phyloP scores from a whole-genome alignment of 192 early-diverging fungal species.

The Gaertneriomyces sp. region DNA sequence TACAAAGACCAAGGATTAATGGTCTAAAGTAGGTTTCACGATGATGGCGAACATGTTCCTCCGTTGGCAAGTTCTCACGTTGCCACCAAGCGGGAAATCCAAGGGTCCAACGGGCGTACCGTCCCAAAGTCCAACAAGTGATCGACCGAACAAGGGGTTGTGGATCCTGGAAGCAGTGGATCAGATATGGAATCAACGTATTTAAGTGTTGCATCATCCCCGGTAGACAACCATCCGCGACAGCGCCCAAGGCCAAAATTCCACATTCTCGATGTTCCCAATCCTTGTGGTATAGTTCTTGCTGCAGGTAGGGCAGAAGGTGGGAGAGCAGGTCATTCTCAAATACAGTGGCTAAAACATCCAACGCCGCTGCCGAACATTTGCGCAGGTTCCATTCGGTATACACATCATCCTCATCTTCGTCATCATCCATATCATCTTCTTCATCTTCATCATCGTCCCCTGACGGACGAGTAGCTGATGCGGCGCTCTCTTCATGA shows the following conservation, averaged over 20 bases:
- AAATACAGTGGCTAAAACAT: conserved; percentile 87
- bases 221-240: conserved; percentile 89
- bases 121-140: conserved; percentile 97
- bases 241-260: conserved; percentile 94
- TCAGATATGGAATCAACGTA: conserved; percentile 80
- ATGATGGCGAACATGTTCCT: conserved; percentile 42
- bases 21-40: conserved; percentile 78
- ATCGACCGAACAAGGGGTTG: conserved; percentile 93
- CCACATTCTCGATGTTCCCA: conserved; percentile 94
- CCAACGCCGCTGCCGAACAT: conserved; percentile 94
- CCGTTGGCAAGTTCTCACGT: conserved; percentile 42
- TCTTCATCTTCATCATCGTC: conserved; percentile 57
- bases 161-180: conserved; percentile 72
- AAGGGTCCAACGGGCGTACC: conserved; percentile 81
- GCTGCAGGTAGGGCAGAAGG: conserved; percentile 82
- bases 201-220: conserved; percentile 90
- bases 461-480: conserved; percentile 14
- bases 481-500: conserved; percentile 43
- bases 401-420: conserved; percentile 82
- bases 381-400: conserved; percentile 98
- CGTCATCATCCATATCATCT: conserved; percentile 80
- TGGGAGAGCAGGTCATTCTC: conserved; percentile 77
- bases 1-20: conserved; percentile 54
- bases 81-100: conserved; percentile 36
- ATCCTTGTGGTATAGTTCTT: conserved; percentile 74